phyloP scores from a whole-genome alignment of 345 rosid species.

The Theobroma cacao region DNA sequence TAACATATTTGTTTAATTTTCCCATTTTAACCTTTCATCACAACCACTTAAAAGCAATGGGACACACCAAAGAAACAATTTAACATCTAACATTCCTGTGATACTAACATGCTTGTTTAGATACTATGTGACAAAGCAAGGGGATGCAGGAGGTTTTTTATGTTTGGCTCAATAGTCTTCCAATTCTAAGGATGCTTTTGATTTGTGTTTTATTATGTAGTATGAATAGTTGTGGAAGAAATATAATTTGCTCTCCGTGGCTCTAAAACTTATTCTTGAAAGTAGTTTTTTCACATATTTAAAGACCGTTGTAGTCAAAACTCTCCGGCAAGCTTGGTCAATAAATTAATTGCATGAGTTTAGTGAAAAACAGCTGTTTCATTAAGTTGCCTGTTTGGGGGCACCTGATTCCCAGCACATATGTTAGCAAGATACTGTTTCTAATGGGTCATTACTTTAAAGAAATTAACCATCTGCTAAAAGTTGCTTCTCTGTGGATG shows the following conservation, averaged over 20 bases:
- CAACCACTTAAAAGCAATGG: not conserved
- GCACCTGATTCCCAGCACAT: not conserved
- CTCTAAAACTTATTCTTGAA: not conserved
- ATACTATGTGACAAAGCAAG: not conserved
- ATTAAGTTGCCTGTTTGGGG: not conserved
- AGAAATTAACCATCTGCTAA: not conserved
- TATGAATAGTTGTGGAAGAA: not conserved
- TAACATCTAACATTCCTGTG: not conserved
- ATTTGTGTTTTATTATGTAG: not conserved
- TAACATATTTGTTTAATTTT: not conserved
- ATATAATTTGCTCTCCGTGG: not conserved
- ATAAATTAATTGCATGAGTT: not conserved
- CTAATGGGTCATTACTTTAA: not conserved
- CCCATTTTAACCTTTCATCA: not conserved
- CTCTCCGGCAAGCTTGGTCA: not conserved
- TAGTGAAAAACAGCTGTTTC: not conserved
- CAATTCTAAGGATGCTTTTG: not conserved
- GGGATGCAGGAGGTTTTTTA: not conserved
- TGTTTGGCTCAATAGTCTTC: not conserved
- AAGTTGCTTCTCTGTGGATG: constrained; percentile 20
- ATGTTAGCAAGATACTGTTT: not conserved
- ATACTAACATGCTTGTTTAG: not conserved
- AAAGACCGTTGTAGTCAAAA: not conserved
- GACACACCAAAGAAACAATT: not conserved
- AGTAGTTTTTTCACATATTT: not conserved